These are phyloP conservation scores for Ceratobasidium sp. DNA, from an alignment of 1,284 basidiomycete genomes.

Conservation along the genomic window DNA sequence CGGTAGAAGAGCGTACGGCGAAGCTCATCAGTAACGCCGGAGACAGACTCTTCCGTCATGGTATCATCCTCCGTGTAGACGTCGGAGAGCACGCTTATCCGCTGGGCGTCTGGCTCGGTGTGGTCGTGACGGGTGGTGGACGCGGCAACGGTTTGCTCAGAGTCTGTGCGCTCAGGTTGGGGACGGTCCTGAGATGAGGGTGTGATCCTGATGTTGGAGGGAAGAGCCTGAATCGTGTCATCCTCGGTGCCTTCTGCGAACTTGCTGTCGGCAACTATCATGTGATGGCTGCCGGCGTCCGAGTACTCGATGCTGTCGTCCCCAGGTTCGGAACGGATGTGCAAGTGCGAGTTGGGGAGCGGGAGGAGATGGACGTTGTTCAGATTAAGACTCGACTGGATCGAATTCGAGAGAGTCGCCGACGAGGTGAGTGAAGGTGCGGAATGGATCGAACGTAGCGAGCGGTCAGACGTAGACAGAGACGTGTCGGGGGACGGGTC, in stretches of 20 bases:
- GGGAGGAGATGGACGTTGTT: slow-evolving; percentile 34
- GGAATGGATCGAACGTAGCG: slow-evolving; percentile 40
- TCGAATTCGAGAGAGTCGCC: not conserved
- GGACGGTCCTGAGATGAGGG: slow-evolving; percentile 16
- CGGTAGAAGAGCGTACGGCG: slow-evolving; percentile 19
- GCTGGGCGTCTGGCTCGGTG: slow-evolving; percentile 6
- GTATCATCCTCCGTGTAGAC: not conserved
- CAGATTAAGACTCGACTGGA: slow-evolving; percentile 14
- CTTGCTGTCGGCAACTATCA: not conserved
- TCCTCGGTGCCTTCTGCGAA: slow-evolving; percentile 3
- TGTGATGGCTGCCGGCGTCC: slow-evolving; percentile 5
- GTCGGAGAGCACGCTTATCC: not conserved
- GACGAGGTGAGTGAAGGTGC: slow-evolving; percentile 32
- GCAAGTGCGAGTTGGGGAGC: slow-evolving; percentile 21
- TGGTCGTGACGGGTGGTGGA: not conserved
- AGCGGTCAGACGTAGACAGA: slow-evolving; percentile 32
- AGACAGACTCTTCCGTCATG: slow-evolving; percentile 14
- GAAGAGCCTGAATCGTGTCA: not conserved
- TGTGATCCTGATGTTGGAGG: slow-evolving; percentile 35
- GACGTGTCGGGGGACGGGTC: slow-evolving; percentile 31
- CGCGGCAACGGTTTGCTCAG: slow-evolving; percentile 14
- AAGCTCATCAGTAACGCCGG: slow-evolving; percentile 34
- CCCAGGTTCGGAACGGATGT: not conserved
- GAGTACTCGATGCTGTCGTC: slow-evolving; percentile 29
- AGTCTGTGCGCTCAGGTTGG: not conserved